Base-by-base conservation (phyloP, 2,329 filamentous ascomycete genomes). In the Clonostachys rosea region DNA sequence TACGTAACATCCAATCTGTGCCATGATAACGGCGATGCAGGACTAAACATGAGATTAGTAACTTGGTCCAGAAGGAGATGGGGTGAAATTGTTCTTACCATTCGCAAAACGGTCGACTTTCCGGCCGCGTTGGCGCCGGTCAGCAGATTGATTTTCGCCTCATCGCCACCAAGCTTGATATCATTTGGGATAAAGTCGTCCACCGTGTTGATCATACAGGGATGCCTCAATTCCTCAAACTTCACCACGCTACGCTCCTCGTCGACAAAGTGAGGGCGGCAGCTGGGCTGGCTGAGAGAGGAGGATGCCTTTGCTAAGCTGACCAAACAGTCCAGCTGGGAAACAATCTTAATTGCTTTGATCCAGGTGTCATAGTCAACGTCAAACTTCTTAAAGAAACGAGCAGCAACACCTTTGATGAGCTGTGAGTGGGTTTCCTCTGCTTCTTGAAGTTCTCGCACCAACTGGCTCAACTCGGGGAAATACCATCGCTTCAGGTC, bases 131-230 rank as follows among this genome's bases (percentile, higher is more conserved):
- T 99, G 50, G 94, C 94, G 62, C 94, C 94, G 2, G 94, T 99
- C 37, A 99, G 79, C 33, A 99, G 75, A 56, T 89, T 91, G 57
- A 99, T 92, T 58, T 92, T 96, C 46, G 90, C 76, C 8, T 78
- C 74, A 10, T 84, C 74, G 6, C 94, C 94, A 50, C 94, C 94
- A 4, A 99, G 82, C 49, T 83, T 82, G 53, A 99, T 83, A 61
- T 96, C 88, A 59, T 99, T 99, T 5, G 94, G 94, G 51, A 99
- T 99, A 59, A 99, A 99, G 65, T 96, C 91, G 46, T 86, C 85
- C 3, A 95, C 89, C 4, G 86, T 88, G 51, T 87, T 89, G 51
- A 91, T 76, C 80, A 99, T 95, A 70, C 94, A 99, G 4, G 94
- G 94, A 61, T 99, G 94, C 34, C 94, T 86, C 47, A 99, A 81